These are phyloP conservation scores for Neofusicoccum laricinum DNA, from an alignment of 2,329 filamentous ascomycete genomes.

Conservation along the genomic window DNA sequence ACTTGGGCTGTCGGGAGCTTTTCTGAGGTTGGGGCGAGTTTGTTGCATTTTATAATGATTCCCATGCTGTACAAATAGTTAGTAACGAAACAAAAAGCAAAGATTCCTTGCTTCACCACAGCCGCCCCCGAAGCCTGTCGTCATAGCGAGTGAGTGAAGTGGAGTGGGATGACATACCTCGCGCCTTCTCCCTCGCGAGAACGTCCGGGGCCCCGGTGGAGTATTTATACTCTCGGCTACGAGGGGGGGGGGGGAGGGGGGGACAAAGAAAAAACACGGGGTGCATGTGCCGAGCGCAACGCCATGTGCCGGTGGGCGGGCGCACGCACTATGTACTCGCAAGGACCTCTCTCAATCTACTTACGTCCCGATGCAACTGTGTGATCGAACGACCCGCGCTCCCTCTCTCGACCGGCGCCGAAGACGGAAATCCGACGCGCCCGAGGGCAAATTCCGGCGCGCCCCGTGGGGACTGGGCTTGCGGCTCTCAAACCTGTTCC, in stretches of 20 bases:
- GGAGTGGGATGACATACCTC: neutral
- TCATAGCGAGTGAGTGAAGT: neutral
- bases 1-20: neutral
- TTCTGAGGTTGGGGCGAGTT: neutral
- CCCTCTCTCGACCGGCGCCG: no score
- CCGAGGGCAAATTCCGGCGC: slow-evolving; percentile 9
- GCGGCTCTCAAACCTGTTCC: slow-evolving; percentile 8
- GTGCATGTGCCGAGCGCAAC: neutral
- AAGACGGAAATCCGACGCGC: slow-evolving; percentile 2
- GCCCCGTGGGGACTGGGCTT: slow-evolving; percentile 3
- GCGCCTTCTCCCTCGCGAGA: neutral
- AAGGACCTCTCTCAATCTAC: no score
- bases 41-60: slow-evolving; percentile 2
- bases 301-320: neutral
- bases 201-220: neutral
- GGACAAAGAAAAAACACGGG: neutral
- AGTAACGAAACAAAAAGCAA: neutral
- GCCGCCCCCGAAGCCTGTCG: neutral
- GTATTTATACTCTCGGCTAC: neutral
- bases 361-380: no score
- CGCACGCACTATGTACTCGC: neutral
- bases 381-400: no score
- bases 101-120: neutral
- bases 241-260: neutral
- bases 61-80: slow-evolving; percentile 10